Base-by-base conservation (phyloP, 2,329 filamentous ascomycete genomes). In the Tympanopsis confertula region DNA sequence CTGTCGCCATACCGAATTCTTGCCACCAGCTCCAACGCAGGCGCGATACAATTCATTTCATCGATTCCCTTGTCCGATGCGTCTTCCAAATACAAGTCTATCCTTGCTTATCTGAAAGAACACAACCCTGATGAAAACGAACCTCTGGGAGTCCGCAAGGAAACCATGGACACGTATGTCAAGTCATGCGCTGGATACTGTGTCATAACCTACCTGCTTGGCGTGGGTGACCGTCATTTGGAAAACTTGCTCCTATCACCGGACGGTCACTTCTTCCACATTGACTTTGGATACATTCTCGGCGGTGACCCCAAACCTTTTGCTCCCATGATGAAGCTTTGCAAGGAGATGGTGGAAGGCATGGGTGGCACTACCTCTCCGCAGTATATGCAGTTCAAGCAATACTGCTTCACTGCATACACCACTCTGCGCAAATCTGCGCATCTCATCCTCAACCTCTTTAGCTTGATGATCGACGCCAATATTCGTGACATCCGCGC, bases 271-370 rank as follows among this genome's bases (percentile, higher is more conserved):
- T 98, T 98, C 66, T 95, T 98, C 71, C 91, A 98, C 56, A 88
- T 89, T 20, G 91, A 98, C 57, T 98, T 98, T 51, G 91, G 93
- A 30, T 98, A 94, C 59, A 98, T 98, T 44, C 80, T 98, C 1
- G 91, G 91, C 14, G 84, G 91, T 29, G 91, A 98, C 48, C 91
- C 91, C 0, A 98, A 98, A 54, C 91, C 91, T 0, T 96, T 98
- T 53, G 89, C 91, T 0, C 91, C 91, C 0, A 78, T 89, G 38
- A 94, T 98, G 81, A 98, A 98, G 58, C 75, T 98, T 5, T 89
- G 83, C 53, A 89, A 88, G 49, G 89, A 98, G 54, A 98, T 98
- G 91, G 86, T 96, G 3, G 91, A 98, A 51, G 91, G 88, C 44
- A 95, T 98, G 86, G 93, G 93, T 29, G 91, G 91, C 12, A 71